A percentile compares a stretch with the other conserved stretches of the same genome.
Conservation (phyloP, 257 asterid species). For the Plectranthus barbatus region DNA sequence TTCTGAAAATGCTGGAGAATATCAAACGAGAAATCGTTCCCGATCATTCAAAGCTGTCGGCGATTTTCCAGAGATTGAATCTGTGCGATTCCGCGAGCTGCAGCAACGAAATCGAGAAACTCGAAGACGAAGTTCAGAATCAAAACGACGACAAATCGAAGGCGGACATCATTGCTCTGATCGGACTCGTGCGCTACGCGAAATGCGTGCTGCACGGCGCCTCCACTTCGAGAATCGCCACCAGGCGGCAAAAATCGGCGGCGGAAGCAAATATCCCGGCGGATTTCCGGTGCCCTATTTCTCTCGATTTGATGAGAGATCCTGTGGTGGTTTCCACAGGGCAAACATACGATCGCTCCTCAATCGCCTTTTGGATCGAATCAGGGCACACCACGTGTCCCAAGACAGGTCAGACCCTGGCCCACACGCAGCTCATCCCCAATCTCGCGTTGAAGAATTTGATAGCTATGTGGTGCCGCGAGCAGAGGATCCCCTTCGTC, state of each 20-base stretch:
- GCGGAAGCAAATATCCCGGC: conserved; percentile 46
- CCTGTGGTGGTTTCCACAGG: conserved; percentile 91
- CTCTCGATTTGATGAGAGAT: conserved; percentile 29
- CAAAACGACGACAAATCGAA: conserved; percentile 51
- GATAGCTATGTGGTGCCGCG: conserved; percentile 81
- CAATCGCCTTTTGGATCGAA: conserved; percentile 64
- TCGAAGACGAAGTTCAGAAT: conserved; percentile 59
- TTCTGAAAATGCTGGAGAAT: conserved; percentile 49
- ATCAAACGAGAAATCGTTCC: conserved; percentile 66
- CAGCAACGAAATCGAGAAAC: conserved; percentile 57
- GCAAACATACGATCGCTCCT: conserved; percentile 68
- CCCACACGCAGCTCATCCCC: conserved; percentile 50
- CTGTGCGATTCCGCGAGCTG: conserved; percentile 52
- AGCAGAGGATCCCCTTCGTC: conserved; percentile 67
- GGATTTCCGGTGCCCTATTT: too few relatives aligned
- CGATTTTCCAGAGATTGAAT: conserved; percentile 44
- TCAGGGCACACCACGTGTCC: conserved; percentile 89
- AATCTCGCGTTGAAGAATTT: conserved; percentile 61
- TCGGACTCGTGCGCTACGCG: conserved; percentile 78
- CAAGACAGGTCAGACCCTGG: conserved; percentile 66
- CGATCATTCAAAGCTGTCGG: conserved; percentile 34
- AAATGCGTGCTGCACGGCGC: conserved; percentile 90
- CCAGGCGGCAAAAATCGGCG: conserved; percentile 41
- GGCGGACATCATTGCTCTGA: conserved; percentile 51
- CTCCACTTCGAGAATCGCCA: conserved; percentile 41